These are phyloP conservation scores for Tetrapyrgos nigripes DNA, from an alignment of 1,284 basidiomycete genomes.

Conservation along the genomic window DNA sequence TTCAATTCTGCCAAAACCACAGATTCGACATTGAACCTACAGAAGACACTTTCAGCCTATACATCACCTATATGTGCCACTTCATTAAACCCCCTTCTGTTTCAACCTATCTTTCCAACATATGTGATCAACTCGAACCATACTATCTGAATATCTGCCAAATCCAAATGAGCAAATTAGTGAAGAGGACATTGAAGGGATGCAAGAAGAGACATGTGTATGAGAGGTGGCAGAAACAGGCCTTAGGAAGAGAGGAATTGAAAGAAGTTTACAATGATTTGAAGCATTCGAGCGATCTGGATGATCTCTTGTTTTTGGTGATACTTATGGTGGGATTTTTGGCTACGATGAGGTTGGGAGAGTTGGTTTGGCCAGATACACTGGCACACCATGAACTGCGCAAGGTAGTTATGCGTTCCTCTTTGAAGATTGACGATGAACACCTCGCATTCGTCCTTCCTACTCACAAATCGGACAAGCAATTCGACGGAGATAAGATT, in stretches of 20 bases:
- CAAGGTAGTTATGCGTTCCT: neutral
- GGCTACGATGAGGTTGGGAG: neutral
- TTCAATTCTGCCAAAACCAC: slow-evolving; percentile 35
- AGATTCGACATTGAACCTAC: slow-evolving; percentile 37
- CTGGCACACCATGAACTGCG: slow-evolving; percentile 9
- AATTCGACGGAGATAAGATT: neutral
- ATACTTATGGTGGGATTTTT: slow-evolving; percentile 1
- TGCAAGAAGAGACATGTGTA: slow-evolving; percentile 7
- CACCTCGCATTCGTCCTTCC: neutral
- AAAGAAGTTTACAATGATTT: neutral
- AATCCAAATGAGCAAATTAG: slow-evolving; percentile 11
- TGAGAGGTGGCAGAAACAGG: slow-evolving; percentile 8
- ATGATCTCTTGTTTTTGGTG: slow-evolving; percentile 13
- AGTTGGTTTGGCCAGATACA: slow-evolving; percentile 2
- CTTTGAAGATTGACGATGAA: neutral
- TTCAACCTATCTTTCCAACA: slow-evolving; percentile 34
- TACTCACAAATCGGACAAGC: slow-evolving; percentile 2
- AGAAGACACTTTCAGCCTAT: slow-evolving; percentile 31
- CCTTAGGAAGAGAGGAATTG: slow-evolving; percentile 1
- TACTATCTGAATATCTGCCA: slow-evolving; percentile 25
- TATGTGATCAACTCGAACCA: slow-evolving; percentile 28
- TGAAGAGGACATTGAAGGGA: slow-evolving; percentile 19
- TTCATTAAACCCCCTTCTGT: slow-evolving; percentile 30
- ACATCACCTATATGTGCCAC: slow-evolving; percentile 30
- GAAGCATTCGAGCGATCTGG: slow-evolving; percentile 2